Conservation (phyloP, 148 eudicot species). For the Mesembryanthemum crystallinum region DNA sequence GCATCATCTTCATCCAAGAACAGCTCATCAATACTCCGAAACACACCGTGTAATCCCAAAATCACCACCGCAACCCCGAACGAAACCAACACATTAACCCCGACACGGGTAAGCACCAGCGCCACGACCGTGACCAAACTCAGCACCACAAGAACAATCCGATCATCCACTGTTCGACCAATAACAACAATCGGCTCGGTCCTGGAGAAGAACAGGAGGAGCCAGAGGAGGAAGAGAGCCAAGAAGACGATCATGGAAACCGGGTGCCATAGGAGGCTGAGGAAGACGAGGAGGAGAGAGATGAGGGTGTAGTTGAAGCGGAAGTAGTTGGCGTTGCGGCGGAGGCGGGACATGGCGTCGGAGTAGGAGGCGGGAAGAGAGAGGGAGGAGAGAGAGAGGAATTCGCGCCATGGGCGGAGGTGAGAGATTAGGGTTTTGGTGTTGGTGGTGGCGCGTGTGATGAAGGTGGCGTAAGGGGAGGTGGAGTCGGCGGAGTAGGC, state of each 20-base stretch:
- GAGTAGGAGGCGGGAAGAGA: constrained; percentile 52
- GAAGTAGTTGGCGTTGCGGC: constrained; percentile 57
- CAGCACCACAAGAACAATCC: constrained; percentile 39
- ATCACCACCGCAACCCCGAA: constrained; percentile 40
- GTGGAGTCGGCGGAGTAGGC: constrained; percentile 16
- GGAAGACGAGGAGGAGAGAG: constrained; percentile 45
- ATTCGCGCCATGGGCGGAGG: constrained; percentile 60
- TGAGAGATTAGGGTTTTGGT: constrained; percentile 39
- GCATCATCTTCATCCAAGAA: constrained; percentile 55
- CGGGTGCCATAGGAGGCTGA: constrained; percentile 65
- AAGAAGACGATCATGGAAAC: constrained; percentile 65
- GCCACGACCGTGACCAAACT: constrained; percentile 50
- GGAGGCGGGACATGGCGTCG: constrained; percentile 43
- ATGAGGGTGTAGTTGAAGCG: constrained; percentile 62
- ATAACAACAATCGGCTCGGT: constrained; percentile 38
- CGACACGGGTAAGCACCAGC: constrained; percentile 57
- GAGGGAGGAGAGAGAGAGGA: constrained; percentile 46
- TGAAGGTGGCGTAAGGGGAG: constrained; percentile 26
- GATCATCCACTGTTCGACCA: constrained; percentile 40
- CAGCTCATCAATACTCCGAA: constrained; percentile 56
- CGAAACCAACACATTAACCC: constrained; percentile 52
- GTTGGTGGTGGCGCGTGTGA: constrained; percentile 40
- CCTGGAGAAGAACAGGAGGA: constrained; percentile 48
- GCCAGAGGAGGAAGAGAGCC: constrained; percentile 44
- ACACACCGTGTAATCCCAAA: constrained; percentile 47